Percentiles rank a stretch among this genome's conserved stretches.
Evolutionary conservation across 1,284 basidiomycete genomes (phyloP).

Genomic region (Moniliella sp.): DNA sequence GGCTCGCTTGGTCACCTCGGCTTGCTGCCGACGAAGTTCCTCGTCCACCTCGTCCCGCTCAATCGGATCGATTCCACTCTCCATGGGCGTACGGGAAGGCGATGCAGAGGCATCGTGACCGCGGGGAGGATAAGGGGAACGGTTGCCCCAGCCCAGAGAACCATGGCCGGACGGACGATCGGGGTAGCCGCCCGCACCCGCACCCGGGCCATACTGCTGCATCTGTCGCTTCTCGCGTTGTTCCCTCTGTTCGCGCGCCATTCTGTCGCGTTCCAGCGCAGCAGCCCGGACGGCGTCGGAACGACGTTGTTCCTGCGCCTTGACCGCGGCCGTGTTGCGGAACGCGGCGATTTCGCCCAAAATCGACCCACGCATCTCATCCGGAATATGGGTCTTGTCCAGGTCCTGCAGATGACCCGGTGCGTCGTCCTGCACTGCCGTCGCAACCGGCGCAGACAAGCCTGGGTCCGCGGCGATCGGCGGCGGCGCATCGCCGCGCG

Average conservation of each 20-base stretch:
- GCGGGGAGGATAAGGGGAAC: constrained; percentile 10
- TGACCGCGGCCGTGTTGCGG: constrained; percentile 18
- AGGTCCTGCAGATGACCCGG: constrained; percentile 83
- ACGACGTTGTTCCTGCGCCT: constrained; percentile 21
- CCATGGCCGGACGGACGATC: constrained; percentile 3
- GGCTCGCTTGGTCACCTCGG: neutral
- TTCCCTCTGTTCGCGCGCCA: constrained; percentile 2
- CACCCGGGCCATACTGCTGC: neutral
- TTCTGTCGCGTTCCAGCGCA: no score
- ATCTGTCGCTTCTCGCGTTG: constrained; percentile 6
- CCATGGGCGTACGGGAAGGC: constrained; percentile 3
- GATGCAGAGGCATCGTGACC: constrained; percentile 10
- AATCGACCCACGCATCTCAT: constrained; percentile 73
- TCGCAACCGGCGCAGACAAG: no score
- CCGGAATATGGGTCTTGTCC: constrained; percentile 81
- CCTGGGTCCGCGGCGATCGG: no score
- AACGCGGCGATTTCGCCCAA: constrained; percentile 79
- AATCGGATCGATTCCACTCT: constrained; percentile 10
- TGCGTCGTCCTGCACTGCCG: no score
- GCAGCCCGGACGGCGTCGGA: constrained; percentile 24
- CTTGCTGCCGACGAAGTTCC: constrained; percentile 5
- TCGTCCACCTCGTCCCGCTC: constrained; percentile 10
- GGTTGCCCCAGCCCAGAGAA: no score
- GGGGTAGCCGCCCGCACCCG: neutral
- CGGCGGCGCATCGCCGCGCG: no score